Evolutionary conservation across 2,329 filamentous ascomycete genomes (phyloP).

Genomic region (Colletotrichum sp.): DNA sequence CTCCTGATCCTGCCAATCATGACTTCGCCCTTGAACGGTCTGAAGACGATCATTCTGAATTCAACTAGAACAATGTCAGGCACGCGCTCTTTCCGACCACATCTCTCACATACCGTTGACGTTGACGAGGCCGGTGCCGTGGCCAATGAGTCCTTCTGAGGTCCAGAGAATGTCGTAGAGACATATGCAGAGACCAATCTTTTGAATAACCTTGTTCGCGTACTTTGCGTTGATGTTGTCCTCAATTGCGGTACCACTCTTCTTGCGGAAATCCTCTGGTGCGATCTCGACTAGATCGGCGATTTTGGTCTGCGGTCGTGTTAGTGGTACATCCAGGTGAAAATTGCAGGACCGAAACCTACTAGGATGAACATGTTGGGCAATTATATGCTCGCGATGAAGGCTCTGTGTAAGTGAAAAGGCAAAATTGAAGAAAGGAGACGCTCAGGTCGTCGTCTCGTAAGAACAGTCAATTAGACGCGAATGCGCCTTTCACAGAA

Average conservation of each 20-base stretch:
- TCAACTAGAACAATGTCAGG: slow-evolving; percentile 66
- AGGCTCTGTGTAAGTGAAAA: not conserved
- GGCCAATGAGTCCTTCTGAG: slow-evolving; percentile 91
- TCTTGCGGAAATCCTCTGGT: slow-evolving; percentile 85
- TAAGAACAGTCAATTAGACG: not conserved
- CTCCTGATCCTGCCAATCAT: slow-evolving; percentile 83
- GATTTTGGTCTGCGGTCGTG: slow-evolving; percentile 75
- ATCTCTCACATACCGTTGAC: slow-evolving; percentile 72
- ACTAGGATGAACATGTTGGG: slow-evolving; percentile 57
- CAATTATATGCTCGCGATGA: not conserved
- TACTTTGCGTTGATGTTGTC: slow-evolving; percentile 98
- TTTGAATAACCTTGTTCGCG: slow-evolving; percentile 93
- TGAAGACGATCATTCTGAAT: slow-evolving; percentile 91
- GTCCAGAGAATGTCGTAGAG: slow-evolving; percentile 89
- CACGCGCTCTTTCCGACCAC: too few relatives aligned
- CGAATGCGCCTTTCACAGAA: not conserved
- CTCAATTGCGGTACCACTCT: slow-evolving; percentile 83
- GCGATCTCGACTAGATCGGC: slow-evolving; percentile 93
- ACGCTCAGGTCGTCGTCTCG: not conserved
- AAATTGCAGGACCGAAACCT: slow-evolving; percentile 18
- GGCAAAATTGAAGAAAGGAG: not conserved
- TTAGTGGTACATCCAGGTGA: slow-evolving; percentile 6
- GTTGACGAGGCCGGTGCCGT: slow-evolving; percentile 90
- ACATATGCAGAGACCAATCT: slow-evolving; percentile 90
- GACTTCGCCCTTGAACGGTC: slow-evolving; percentile 94